Conservation (phyloP, 108 stramenopile species). For the Fistulifera solaris region DNA sequence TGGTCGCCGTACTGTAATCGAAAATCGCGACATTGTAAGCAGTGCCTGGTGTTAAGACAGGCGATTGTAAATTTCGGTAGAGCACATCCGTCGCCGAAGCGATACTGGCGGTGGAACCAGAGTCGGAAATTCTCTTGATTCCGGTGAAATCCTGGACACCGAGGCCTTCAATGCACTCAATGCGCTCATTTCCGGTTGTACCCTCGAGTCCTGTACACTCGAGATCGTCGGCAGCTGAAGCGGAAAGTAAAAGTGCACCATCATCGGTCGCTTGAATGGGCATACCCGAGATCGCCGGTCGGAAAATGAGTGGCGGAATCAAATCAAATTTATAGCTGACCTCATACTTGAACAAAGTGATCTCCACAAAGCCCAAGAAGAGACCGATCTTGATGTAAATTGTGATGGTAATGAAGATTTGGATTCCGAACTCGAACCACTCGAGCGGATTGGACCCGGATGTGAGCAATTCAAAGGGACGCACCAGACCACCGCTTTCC, state of each 20-base stretch:
- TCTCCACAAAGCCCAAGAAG: constrained; percentile 7
- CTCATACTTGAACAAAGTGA: not conserved
- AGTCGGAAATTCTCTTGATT: constrained; percentile 1
- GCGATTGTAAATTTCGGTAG: too few species aligned
- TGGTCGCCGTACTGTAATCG: not conserved
- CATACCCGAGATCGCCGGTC: not conserved
- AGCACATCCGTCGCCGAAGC: too few species aligned
- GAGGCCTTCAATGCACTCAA: not conserved
- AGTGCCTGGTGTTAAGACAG: too few species aligned
- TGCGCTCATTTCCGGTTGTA: not conserved
- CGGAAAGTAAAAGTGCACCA: not conserved
- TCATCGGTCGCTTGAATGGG: not conserved
- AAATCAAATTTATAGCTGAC: not conserved
- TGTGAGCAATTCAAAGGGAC: constrained; percentile 20
- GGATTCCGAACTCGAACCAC: constrained; percentile 23
- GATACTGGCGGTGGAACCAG: too few species aligned
- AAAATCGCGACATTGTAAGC: not conserved
- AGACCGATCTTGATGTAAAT: constrained; percentile 13
- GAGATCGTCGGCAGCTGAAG: not conserved
- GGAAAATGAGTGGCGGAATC: not conserved
- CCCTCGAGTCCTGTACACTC: not conserved
- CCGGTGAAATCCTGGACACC: not conserved
- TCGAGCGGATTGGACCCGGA: constrained; percentile 14
- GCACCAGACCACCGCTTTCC: constrained; percentile 17
- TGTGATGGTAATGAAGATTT: not conserved